These are phyloP conservation scores for Dunaliella sp. DNA, from an alignment of 139 green algal species.

Conservation along the genomic window DNA sequence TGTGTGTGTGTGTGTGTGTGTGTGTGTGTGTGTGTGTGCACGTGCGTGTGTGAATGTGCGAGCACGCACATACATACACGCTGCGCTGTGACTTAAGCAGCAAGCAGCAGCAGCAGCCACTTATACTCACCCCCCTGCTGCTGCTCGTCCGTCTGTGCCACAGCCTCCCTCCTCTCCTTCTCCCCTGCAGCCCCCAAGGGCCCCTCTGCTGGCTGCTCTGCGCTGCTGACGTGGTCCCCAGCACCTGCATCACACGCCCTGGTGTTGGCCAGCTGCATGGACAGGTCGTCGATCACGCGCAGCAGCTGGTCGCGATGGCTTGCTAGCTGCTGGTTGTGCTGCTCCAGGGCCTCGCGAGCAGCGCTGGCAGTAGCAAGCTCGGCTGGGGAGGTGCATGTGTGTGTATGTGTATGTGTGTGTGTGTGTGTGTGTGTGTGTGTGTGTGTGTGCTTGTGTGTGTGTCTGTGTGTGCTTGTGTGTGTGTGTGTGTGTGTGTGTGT, in stretches of 20 bases:
- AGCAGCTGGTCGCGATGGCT: slow-evolving; percentile 6
- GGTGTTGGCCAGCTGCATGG: neutral
- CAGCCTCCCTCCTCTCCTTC: neutral
- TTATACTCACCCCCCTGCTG: no score
- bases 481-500: neutral
- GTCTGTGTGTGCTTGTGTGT: neutral
- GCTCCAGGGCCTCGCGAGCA: slow-evolving; percentile 2
- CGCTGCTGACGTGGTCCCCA: neutral
- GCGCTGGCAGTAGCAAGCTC: neutral
- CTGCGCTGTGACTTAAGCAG: no score
- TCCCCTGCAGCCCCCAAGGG: no score
- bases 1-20: no score
- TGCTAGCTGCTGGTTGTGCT: neutral
- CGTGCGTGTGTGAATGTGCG: no score
- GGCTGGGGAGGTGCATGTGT: neutral
- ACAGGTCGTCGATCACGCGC: slow-evolving; percentile 13
- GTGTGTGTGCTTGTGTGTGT: neutral
- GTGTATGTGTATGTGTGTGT: neutral
- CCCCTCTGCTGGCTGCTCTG: no score
- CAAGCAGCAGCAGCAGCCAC: no score
- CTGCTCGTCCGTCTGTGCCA: neutral
- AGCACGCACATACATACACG: no score
- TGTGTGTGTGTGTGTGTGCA: no score
- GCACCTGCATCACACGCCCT: neutral
- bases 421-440: neutral